A percentile compares a stretch with the other conserved stretches of the same genome.
phyloP scores from a whole-genome alignment of 805 yeast species.

The Metschnikowia vanudenii region DNA sequence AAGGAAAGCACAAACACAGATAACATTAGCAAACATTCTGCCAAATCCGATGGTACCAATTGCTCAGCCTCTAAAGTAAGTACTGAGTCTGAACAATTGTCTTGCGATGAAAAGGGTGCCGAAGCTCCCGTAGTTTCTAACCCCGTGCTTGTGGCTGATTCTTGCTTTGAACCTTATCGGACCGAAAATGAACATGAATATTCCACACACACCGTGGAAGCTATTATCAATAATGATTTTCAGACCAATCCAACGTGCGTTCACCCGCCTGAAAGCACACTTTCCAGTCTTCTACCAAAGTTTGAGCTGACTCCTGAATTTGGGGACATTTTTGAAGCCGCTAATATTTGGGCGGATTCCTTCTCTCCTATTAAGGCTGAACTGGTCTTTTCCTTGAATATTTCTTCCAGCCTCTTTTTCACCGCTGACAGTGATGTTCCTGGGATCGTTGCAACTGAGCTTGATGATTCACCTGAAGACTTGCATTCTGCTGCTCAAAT shows the following conservation, averaged over 20 bases:
- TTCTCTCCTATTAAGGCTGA: background rate
- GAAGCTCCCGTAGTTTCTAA: too few relatives aligned
- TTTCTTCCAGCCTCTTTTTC: too few relatives aligned
- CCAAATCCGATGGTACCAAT: too few relatives aligned
- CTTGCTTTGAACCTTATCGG: too few relatives aligned
- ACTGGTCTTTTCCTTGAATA: background rate
- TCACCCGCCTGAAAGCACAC: background rate
- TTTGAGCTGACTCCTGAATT: background rate
- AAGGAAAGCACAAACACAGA: background rate
- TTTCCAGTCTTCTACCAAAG: background rate
- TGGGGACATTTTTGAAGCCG: background rate
- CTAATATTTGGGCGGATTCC: background rate
- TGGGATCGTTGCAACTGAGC: background rate
- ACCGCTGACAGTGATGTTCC: background rate
- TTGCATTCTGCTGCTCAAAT: too few relatives aligned
- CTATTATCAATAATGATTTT: background rate
- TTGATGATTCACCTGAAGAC: background rate
- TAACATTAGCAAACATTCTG: background rate
- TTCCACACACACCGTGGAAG: too few relatives aligned
- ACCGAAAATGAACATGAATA: too few relatives aligned
- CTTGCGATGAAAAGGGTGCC: too few relatives aligned
- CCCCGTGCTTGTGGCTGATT: too few relatives aligned
- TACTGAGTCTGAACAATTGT: too few relatives aligned
- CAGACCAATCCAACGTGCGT: background rate
- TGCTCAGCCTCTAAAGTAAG: too few relatives aligned